phyloP scores from a whole-genome alignment of 495 filamentous ascomycete genomes.

The Penicillium odoratum region DNA sequence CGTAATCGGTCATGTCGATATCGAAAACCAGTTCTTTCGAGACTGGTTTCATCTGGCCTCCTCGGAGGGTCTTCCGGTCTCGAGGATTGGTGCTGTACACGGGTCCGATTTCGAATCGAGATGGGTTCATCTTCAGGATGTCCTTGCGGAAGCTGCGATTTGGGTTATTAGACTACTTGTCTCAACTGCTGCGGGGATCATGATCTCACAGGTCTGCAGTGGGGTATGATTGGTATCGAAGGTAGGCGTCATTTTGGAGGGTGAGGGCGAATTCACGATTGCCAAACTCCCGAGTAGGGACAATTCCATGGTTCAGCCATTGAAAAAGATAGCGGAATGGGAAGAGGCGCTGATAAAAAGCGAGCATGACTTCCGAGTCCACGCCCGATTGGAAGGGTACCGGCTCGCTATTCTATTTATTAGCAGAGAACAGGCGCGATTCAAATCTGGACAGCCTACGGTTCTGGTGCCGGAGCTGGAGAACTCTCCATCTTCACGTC shows the following conservation, averaged over 20 bases:
- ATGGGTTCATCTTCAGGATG: slow-evolving; percentile 78
- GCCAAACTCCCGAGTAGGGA: slow-evolving; percentile 81
- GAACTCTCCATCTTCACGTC: slow-evolving; percentile 46
- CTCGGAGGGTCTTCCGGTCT: slow-evolving; percentile 80
- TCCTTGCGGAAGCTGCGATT: slow-evolving; percentile 80
- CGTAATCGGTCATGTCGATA: slow-evolving; percentile 99
- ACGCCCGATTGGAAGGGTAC: slow-evolving; percentile 45
- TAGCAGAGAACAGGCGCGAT: neutral
- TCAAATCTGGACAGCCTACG: slow-evolving; percentile 33
- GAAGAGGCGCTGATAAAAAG: slow-evolving; percentile 94
- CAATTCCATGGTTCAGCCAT: slow-evolving; percentile 93
- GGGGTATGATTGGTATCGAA: slow-evolving; percentile 88
- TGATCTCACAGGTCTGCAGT: slow-evolving; percentile 75
- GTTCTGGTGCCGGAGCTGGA: slow-evolving; percentile 38
- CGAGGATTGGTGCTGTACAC: slow-evolving; percentile 92
- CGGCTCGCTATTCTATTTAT: slow-evolving; percentile 16
- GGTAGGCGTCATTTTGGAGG: slow-evolving; percentile 81
- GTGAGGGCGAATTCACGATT: slow-evolving; percentile 96
- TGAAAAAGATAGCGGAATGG: slow-evolving; percentile 95
- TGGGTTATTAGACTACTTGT: slow-evolving; percentile 9
- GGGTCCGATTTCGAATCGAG: slow-evolving; percentile 96
- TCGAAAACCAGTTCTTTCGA: slow-evolving; percentile 96
- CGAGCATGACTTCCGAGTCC: slow-evolving; percentile 79
- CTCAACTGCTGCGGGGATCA: neutral
- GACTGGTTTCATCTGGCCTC: slow-evolving; percentile 66